Evolutionary conservation across 192 early-diverging fungal species (phyloP), one percentile per base, ranked within the genome.

Genomic region (Thoreauomyces humboldtii): DNA sequence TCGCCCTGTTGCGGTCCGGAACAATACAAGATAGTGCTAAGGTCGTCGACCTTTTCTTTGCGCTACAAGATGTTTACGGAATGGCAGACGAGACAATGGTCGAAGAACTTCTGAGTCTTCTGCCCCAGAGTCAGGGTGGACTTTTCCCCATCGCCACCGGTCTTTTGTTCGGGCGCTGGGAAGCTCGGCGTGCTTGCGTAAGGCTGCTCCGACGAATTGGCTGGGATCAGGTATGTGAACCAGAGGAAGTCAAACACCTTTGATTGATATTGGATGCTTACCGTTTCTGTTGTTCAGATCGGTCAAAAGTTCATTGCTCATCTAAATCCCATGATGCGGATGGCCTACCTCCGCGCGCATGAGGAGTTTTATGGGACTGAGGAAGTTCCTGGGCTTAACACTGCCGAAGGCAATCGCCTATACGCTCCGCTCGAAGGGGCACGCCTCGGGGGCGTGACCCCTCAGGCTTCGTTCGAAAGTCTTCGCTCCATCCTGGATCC

Each of bases 101-200:
- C 19, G 86, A 87, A 36, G 91, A 96, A 84, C 80, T 90, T 64
- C 54, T 95, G 51, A 82, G 89, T 0, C 75, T 80, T 59, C 64
- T 92, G 27, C 91, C 92, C 27, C 85, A 90, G 47, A 84, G 84
- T 52, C 84, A 90, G 65, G 93, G 92, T 14, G 91, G 92, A 12
- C 68, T 92, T 48, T 81, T 86, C 54, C 89, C 89, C 36, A 64
- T 96, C n/a, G 88, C 88, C 17, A 76, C 81, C 33, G 93, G 93
- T 5, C 77, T 94, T 45, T 92, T 90, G 70, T 88, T 91, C 62
- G 86, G 87, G 5, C 75, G 87, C 21, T 73, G 78, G 15, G 80
- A 74, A 21, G 87, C 92, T 12, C 73, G 90, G 31, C 56, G 77
- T 21, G 83, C 89, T 41, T 86, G 89, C 0, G 82, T 90, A 19